Evolutionary conservation across 306 rosid genomes (phyloP).

Genomic region (Rosa multiflora): DNA sequence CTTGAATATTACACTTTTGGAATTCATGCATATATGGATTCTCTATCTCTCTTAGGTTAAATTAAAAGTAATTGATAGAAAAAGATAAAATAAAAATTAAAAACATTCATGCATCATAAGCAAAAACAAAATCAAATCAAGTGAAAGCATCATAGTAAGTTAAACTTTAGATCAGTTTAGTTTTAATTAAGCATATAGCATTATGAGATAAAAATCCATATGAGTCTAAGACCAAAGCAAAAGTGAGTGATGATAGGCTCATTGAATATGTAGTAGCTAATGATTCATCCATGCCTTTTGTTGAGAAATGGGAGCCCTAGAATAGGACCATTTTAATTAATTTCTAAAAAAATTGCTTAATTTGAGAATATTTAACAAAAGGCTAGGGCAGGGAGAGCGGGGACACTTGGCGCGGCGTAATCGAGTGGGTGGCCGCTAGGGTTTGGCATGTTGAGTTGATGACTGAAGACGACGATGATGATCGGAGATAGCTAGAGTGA

Average conservation of each 20-base stretch:
- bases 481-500: constrained; percentile 27
- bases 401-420: constrained; percentile 51
- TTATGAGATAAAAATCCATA: constrained; percentile 24
- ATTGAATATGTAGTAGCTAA: constrained; percentile 54
- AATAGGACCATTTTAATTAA: constrained; percentile 27
- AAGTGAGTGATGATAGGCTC: constrained; percentile 44
- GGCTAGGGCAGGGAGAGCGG: constrained; percentile 30
- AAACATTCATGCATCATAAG: neutral
- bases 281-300: constrained; percentile 49
- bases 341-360: constrained; percentile 7
- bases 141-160: neutral
- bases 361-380: constrained; percentile 31
- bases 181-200: constrained; percentile 23
- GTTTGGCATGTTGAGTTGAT: constrained; percentile 18
- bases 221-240: constrained; percentile 26
- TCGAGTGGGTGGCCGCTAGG: constrained; percentile 53
- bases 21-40: neutral
- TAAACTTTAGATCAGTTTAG: constrained; percentile 17
- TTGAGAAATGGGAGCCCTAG: constrained; percentile 33
- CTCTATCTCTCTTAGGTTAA: neutral
- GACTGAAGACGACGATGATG: constrained; percentile 29
- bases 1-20: constrained; percentile 29
- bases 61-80: neutral
- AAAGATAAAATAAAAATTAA: neutral
- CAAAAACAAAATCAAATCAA: constrained; percentile 29